These are phyloP conservation scores for Sporothrix protearum DNA, from an alignment of 2,329 filamentous ascomycete species.

Conservation along the genomic window DNA sequence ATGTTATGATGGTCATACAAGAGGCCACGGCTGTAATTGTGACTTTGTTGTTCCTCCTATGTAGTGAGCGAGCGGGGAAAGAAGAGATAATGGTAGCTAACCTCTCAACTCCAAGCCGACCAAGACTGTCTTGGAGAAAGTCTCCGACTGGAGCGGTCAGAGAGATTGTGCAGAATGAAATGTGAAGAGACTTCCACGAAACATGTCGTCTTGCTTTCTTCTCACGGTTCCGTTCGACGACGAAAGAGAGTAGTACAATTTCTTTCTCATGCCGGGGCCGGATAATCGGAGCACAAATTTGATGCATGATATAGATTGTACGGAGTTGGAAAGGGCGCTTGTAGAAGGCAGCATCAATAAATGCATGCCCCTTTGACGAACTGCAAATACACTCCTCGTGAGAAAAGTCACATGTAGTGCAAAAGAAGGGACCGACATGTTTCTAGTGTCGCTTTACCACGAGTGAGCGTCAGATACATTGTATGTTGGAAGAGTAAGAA, in stretches of 20 bases:
- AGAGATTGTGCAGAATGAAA: background rate
- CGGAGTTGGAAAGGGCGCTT: background rate
- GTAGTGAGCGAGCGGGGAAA: background rate
- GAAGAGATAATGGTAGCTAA: background rate
- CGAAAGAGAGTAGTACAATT: background rate
- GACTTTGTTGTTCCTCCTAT: background rate
- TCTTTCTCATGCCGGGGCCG: background rate
- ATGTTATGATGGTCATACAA: background rate
- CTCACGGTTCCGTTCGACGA: background rate
- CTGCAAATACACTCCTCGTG: background rate
- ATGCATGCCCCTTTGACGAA: background rate
- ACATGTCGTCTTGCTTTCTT: background rate
- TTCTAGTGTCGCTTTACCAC: background rate
- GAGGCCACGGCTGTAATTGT: slow-evolving; percentile 1
- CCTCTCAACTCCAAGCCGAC: background rate
- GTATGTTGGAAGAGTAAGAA: background rate
- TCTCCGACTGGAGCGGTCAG: background rate
- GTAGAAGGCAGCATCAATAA: background rate
- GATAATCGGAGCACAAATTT: background rate
- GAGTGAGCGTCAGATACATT: background rate
- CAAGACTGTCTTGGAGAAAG: background rate
- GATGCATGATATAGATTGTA: background rate
- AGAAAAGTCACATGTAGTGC: background rate
- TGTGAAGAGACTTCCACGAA: background rate
- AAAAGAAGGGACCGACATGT: background rate